Conservation (phyloP, 352 stramenopile species). For the Pilasporangium apinafurcum region DNA sequence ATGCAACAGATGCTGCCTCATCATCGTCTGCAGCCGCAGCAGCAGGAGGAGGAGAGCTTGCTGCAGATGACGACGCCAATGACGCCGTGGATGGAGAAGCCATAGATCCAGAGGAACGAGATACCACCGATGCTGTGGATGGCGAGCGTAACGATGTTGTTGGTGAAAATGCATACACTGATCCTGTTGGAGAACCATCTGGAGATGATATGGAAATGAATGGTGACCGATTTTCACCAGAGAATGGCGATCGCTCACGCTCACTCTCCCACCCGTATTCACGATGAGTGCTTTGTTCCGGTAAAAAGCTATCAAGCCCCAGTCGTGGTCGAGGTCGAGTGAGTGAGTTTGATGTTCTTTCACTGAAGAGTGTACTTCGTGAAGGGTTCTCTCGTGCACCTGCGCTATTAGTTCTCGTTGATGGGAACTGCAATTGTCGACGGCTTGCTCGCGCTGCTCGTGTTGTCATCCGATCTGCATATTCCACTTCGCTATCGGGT, state of each 20-base stretch:
- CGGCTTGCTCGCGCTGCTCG: conserved; percentile 4
- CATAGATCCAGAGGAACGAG: conserved; percentile 10
- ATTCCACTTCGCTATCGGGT: conserved; percentile 1
- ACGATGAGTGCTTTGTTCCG: conserved; percentile 8
- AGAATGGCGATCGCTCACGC: conserved; percentile 2
- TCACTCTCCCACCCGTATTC: conserved; percentile 8
- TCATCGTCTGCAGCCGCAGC: conserved; percentile 15
- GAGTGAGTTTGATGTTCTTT: background rate
- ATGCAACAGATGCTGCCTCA: conserved; percentile 59
- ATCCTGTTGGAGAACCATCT: background rate
- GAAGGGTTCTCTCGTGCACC: background rate
- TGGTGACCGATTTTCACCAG: background rate
- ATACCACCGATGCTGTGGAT: conserved; percentile 13
- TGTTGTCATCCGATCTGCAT: background rate
- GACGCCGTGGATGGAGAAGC: conserved; percentile 8
- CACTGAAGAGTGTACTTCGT: background rate
- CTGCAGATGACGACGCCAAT: conserved; percentile 13
- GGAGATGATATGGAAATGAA: background rate
- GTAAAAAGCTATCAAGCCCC: background rate
- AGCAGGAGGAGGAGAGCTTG: conserved; percentile 9
- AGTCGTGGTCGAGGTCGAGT: conserved; percentile 7
- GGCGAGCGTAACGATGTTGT: no score
- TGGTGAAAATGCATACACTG: no score
- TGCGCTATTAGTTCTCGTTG: conserved; percentile 1
- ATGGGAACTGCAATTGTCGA: conserved; percentile 35